phyloP scores from a whole-genome alignment of 306 rosid species.

The Medicago truncatula region DNA sequence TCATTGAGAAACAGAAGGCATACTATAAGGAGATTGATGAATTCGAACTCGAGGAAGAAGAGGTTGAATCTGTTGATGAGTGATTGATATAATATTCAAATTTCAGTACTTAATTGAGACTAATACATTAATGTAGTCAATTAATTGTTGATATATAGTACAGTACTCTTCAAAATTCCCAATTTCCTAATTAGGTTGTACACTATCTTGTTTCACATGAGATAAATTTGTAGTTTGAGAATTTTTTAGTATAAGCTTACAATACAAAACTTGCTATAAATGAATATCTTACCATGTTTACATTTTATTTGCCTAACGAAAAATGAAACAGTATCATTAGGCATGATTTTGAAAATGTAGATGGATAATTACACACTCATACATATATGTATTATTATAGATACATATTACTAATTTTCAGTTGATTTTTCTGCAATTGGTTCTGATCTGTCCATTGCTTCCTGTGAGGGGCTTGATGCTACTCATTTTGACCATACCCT shows the following conservation, averaged over 20 bases:
- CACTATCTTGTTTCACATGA: neutral
- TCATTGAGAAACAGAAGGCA: conserved; percentile 66
- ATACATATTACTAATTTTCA: neutral
- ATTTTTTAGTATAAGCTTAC: neutral
- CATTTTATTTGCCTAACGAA: neutral
- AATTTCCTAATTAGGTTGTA: conserved; percentile 15
- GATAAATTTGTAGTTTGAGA: neutral
- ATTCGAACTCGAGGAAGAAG: conserved; percentile 72
- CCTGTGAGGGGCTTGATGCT: conserved; percentile 60
- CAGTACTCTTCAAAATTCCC: neutral
- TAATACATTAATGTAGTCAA: conserved; percentile 2
- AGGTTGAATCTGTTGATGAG: conserved; percentile 56
- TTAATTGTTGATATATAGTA: conserved; percentile 10
- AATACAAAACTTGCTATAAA: neutral
- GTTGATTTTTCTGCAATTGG: conserved; percentile 60
- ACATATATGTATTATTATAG: neutral
- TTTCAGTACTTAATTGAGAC: neutral
- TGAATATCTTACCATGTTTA: neutral
- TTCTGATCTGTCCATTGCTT: conserved; percentile 61
- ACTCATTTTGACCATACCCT: conserved; percentile 61
- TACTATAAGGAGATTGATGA: conserved; percentile 79
- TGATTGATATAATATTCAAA: conserved; percentile 1
- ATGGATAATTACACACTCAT: neutral
- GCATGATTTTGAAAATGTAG: neutral
- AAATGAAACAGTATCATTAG: neutral